These are phyloP conservation scores for Astragalus membranaceus DNA, from an alignment of 306 rosid species.

Conservation along the genomic window DNA sequence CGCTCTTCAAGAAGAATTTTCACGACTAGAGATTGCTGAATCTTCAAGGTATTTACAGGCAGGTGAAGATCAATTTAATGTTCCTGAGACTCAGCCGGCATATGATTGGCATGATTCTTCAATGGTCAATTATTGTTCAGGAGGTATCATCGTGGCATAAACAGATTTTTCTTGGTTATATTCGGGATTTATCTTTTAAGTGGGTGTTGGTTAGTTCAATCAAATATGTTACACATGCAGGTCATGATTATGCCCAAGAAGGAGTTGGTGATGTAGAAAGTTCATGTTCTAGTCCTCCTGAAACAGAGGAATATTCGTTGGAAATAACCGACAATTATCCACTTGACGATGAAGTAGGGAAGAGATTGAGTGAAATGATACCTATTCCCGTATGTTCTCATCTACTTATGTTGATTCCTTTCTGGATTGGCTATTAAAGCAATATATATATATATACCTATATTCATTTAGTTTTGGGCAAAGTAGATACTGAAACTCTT, in stretches of 20 bases:
- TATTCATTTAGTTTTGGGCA: too few relatives aligned
- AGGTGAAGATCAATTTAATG: conserved; percentile 39
- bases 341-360: conserved; percentile 50
- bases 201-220: conserved; percentile 6
- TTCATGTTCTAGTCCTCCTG: conserved; percentile 54
- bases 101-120: conserved; percentile 50
- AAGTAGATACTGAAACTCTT: neutral
- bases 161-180: neutral
- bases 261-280: conserved; percentile 33
- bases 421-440: conserved; percentile 6
- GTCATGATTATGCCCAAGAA: conserved; percentile 28
- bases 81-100: conserved; percentile 23
- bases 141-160: conserved; percentile 31
- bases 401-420: conserved; percentile 16
- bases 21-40: conserved; percentile 45
- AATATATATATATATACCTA: too few relatives aligned
- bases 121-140: conserved; percentile 38
- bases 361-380: conserved; percentile 55
- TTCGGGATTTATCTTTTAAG: neutral
- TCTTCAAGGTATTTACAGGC: conserved; percentile 33
- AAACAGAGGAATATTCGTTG: conserved; percentile 28
- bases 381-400: conserved; percentile 63
- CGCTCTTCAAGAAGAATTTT: conserved; percentile 72
- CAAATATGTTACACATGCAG: conserved; percentile 26
- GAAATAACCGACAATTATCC: conserved; percentile 38